These are phyloP conservation scores for Panicum virgatum DNA, from an alignment of 202 grass and related monocot species.

Conservation along the genomic window DNA sequence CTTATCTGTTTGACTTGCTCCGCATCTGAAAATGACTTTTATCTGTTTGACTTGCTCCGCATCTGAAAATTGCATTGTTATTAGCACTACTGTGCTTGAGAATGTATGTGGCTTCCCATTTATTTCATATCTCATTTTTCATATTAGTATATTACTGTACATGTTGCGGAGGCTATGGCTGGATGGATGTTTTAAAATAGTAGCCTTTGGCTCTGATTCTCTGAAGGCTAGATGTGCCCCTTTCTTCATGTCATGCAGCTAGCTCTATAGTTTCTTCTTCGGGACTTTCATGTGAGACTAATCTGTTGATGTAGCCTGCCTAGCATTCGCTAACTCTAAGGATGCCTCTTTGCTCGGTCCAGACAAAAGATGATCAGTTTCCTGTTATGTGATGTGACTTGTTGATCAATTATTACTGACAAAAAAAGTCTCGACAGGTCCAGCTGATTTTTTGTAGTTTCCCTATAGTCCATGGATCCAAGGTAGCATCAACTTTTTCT, in stretches of 20 bases:
- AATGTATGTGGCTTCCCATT: background rate
- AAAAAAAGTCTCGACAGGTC: background rate
- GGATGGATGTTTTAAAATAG: background rate
- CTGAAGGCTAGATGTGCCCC: background rate
- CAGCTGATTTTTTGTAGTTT: slow-evolving; percentile 36
- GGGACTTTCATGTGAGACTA: background rate
- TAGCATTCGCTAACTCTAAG: background rate
- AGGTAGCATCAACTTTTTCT: slow-evolving; percentile 6
- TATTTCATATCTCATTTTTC: background rate
- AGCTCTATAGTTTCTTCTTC: background rate
- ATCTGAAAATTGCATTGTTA: background rate
- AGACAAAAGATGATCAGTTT: slow-evolving; percentile 1
- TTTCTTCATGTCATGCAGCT: slow-evolving; percentile 20
- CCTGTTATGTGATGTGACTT: slow-evolving; percentile 2
- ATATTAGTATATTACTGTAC: background rate
- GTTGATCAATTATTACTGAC: slow-evolving; percentile 1
- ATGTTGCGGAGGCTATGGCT: background rate
- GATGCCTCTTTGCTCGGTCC: background rate
- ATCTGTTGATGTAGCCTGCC: background rate
- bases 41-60: background rate
- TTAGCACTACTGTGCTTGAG: background rate
- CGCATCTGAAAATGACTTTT: background rate
- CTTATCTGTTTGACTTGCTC: background rate
- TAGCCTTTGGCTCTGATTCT: background rate
- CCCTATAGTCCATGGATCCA: slow-evolving; percentile 3